Evolutionary conservation across 805 yeast genomes (phyloP), one percentile per base, ranked within the genome.

Genomic region (Ogataea trehaloabstinens): DNA sequence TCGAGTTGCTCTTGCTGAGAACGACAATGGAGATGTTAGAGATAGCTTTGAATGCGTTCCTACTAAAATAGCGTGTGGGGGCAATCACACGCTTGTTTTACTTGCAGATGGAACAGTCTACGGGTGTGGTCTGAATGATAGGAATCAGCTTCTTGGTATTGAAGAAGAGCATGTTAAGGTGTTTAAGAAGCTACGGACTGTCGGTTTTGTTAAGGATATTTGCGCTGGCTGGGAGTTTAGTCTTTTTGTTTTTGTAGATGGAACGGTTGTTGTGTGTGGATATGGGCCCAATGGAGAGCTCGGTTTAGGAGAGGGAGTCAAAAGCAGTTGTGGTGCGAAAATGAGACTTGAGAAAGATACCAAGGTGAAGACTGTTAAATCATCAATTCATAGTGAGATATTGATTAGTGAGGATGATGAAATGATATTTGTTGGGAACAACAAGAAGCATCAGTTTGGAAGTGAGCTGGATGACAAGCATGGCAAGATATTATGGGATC

Each of bases 181-280:
- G 2, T 48, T 58, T 16, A 19, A n/a, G 4, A 31, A 20, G 17
- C 35, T 46, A 7, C 21, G 31, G 12, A 20, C 34, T 10, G 40
- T 40, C 2, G 63, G 53, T 0, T 28, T 43, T 0, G 70, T 84
- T 78, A 55, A 47, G 19, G 66, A 70, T 38, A 70, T 77, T 1
- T 67, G 79, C 3, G 82, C 91, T 29, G 95, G 96, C 0, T 91
- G 95, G 95, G 91, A 82, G 44, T 85, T 68, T 51, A 70, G 84
- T 0, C 60, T 84, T 0, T 58, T 84, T 3, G 70, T 82, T 0
- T 64, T 69, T 30, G 38, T 28, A 0, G 35, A 56, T 0, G 64
- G 70, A 37, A 60, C 60, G 4, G 52, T 88, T 0, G 78, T 60
- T 51, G 62, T 69, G 0, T 64, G 78, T 45, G 96, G 96, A 0